Conservation (phyloP, 2,329 filamentous ascomycete genomes). For the Aspergillus sp. region DNA sequence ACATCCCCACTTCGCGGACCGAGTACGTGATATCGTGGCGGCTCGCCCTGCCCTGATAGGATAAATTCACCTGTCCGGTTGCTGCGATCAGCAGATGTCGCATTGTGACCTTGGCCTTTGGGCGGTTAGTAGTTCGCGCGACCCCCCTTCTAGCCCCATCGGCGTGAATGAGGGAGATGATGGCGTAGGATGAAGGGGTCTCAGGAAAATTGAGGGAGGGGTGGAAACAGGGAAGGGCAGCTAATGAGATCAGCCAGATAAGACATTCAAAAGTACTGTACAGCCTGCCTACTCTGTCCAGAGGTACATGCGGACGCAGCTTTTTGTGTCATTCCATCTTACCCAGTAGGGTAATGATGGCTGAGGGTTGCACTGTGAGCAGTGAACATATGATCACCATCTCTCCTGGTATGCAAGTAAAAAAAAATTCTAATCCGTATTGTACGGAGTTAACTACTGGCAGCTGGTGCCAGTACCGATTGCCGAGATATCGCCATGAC, state of each 20-base stretch:
- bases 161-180: conserved; percentile 4
- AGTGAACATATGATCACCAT: neutral
- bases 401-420: neutral
- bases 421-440: neutral
- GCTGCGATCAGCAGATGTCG: conserved; percentile 18
- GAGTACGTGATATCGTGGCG: conserved; percentile 16
- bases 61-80: conserved; percentile 11
- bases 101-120: conserved; percentile 7
- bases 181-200: neutral
- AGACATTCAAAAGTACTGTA: conserved; percentile 15
- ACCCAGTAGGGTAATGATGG: neutral
- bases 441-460: neutral
- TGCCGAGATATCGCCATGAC: conserved; percentile 14
- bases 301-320: neutral
- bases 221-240: neutral
- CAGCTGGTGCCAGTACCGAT: conserved; percentile 15
- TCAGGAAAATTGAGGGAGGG: conserved; percentile 3
- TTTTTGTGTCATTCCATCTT: neutral
- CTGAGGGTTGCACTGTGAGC: neutral
- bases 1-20: conserved; percentile 8
- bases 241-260: conserved; percentile 13
- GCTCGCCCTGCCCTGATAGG: conserved; percentile 16
- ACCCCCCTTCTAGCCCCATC: neutral
- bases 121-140: conserved; percentile 6
- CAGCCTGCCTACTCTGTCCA: neutral